Evolutionary conservation across 164 flowering plant species (phyloP), one percentile per base, ranked within the genome.

Genomic region (Sedum album): DNA sequence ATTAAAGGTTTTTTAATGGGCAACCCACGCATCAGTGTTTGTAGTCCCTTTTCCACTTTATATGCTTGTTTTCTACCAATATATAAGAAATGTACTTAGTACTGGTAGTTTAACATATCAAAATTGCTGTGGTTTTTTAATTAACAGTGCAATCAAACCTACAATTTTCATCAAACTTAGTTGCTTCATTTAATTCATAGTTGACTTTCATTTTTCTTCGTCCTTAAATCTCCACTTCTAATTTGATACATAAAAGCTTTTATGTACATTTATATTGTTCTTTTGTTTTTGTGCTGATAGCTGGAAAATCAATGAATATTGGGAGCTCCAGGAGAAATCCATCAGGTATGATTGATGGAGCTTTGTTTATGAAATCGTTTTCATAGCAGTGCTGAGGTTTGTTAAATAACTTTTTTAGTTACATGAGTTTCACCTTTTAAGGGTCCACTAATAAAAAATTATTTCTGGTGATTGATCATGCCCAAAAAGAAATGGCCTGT

Each of bases 401-500:
- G 60, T n/a, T 49, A 9, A 23, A 53, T 21, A 6, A 21, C 14
- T 23, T 53, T 49, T 49, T 49, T 18, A 49, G 55, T 48, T 20
- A 48, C 23, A 18, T 46, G n/a, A 5, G 10, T 1, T 51, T 51
- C 5, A 21, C 6, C 23, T 21, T 51, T 21, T 51, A 2, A 26
- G 6, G 31, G 31, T 57, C 33, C 31, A 26, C 33, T 20, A 28
- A 20, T 57, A 28, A 4, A 57, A 2, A 26, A 57, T 28, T 57
- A 28, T 13, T 57, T 30, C 10, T 57, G 62, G 62, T 28, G 31
- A 57, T 57, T 57, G 62, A 57, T 57, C 35, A 57, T 57, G 62
- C 62, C 62, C 28, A 33, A 28, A 57, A 57, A 57, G 33, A 28
- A 11, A 57, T 57, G 31, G 18, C 20, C 17, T 26, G 4, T 28